Percentiles rank a stretch among this genome's conserved stretches.
Conservation (phyloP, 768 basidiomycete genomes). For the Auricularia sp. region DNA sequence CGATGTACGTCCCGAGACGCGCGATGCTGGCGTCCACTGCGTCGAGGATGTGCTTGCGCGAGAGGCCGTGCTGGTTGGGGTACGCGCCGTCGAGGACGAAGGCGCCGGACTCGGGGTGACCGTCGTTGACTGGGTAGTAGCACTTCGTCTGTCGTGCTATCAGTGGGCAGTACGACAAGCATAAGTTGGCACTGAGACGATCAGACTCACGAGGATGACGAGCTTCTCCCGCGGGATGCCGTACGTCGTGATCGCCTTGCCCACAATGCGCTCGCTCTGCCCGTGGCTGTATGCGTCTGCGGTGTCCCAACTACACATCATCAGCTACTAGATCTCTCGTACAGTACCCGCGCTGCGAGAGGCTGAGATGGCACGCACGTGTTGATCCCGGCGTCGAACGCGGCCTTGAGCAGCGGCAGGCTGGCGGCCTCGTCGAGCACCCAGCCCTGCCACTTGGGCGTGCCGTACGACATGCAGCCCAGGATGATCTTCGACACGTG, state of each 20-base stretch:
- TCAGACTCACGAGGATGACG: slow-evolving; percentile 29
- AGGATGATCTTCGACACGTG: slow-evolving; percentile 33
- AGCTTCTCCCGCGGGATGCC: slow-evolving; percentile 30
- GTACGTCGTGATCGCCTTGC: slow-evolving; percentile 31
- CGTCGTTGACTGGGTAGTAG: slow-evolving; percentile 6
- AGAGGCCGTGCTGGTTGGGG: neutral
- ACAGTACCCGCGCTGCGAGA: neutral
- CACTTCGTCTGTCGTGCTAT: neutral
- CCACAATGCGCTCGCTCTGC: slow-evolving; percentile 30
- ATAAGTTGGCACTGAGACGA: slow-evolving; percentile 15
- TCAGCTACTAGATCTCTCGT: neutral
- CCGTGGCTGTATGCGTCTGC: slow-evolving; percentile 31
- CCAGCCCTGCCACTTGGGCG: slow-evolving; percentile 23
- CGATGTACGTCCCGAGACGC: slow-evolving; percentile 30
- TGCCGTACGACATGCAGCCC: slow-evolving; percentile 27
- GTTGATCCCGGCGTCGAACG: slow-evolving; percentile 54
- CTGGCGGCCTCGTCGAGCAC: slow-evolving; percentile 39
- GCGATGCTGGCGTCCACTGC: slow-evolving; percentile 22
- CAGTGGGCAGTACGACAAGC: too few species aligned
- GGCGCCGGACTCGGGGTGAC: neutral
- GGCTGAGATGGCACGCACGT: slow-evolving; percentile 25
- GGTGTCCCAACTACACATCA: neutral
- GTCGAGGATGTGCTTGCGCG: slow-evolving; percentile 34
- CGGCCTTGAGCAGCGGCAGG: slow-evolving; percentile 41
- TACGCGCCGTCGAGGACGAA: neutral